Percentiles rank a stretch among this genome's conserved stretches.
Evolutionary conservation across 345 rosid species (phyloP).

Genomic region (Eucalyptus victrix): DNA sequence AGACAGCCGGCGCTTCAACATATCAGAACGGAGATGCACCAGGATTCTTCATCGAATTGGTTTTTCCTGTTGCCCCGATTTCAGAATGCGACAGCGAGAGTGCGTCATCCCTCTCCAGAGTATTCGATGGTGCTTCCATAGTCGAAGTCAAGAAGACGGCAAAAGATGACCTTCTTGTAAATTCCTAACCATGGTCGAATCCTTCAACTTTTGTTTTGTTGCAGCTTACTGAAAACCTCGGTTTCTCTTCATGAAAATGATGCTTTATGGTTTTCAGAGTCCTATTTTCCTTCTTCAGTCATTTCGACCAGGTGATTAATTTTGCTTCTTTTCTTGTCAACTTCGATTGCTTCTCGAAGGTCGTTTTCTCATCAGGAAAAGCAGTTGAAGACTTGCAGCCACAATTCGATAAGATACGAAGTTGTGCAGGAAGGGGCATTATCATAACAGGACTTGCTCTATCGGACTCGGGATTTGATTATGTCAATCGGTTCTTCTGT

Average conservation of each 20-base stretch:
- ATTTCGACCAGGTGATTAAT: neutral
- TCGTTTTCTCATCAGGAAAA: slow-evolving; percentile 52
- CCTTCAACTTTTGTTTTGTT: neutral
- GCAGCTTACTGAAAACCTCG: neutral
- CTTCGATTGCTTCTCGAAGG: slow-evolving; percentile 7
- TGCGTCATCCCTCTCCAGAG: slow-evolving; percentile 16
- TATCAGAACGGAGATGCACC: slow-evolving; percentile 12
- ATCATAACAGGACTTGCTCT: slow-evolving; percentile 46
- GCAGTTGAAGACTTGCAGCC: slow-evolving; percentile 42
- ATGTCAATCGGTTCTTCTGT: slow-evolving; percentile 50
- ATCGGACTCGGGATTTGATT: slow-evolving; percentile 49
- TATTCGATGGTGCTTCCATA: slow-evolving; percentile 33
- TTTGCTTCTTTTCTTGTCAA: neutral
- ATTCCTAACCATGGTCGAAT: neutral
- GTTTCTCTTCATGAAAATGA: neutral
- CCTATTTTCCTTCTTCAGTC: neutral
- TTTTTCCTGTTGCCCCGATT: slow-evolving; percentile 31
- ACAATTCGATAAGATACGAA: slow-evolving; percentile 23
- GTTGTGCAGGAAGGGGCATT: slow-evolving; percentile 44
- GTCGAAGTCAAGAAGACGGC: slow-evolving; percentile 43
- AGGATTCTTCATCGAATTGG: slow-evolving; percentile 30
- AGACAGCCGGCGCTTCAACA: neutral
- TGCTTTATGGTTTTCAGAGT: neutral
- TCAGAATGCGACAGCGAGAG: slow-evolving; percentile 20
- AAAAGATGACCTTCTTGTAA: slow-evolving; percentile 37